A percentile compares a stretch with the other conserved stretches of the same genome.
These are phyloP conservation scores for Nigrospora osmanthi DNA, from an alignment of 2,329 filamentous ascomycete species.

Conservation along the genomic window DNA sequence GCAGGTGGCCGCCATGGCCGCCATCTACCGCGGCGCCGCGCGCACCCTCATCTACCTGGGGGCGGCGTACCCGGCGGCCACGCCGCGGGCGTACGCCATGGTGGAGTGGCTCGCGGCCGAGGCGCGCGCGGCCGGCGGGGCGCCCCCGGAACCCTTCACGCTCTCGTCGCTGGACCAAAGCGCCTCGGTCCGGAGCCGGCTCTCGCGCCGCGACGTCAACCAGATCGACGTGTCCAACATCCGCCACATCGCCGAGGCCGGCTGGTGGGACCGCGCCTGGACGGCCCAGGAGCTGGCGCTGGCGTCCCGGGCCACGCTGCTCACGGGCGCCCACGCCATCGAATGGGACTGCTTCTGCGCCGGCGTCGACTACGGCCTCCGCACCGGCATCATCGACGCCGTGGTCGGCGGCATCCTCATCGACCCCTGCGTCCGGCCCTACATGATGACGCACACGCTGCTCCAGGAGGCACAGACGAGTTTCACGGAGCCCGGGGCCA, in stretches of 20 bases:
- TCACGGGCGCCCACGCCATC: slow-evolving; percentile 2
- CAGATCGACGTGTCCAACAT: background rate
- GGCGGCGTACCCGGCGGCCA: background rate
- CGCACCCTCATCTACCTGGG: slow-evolving; percentile 3
- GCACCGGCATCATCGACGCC: slow-evolving; percentile 3
- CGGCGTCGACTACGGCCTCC: slow-evolving; percentile 3
- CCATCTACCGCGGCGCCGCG: slow-evolving; percentile 3
- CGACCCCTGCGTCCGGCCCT: background rate
- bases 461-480: background rate
- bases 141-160: background rate
- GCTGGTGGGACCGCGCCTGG: slow-evolving; percentile 7
- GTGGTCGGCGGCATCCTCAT: background rate
- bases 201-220: background rate
- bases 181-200: background rate
- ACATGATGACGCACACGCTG: background rate
- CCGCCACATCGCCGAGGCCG: background rate
- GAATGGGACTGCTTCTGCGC: slow-evolving; percentile 4
- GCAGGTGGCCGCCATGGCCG: slow-evolving; percentile 6
- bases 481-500: background rate
- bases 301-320: slow-evolving; percentile 2
- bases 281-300: slow-evolving; percentile 7
- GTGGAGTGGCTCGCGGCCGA: background rate
- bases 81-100: background rate
- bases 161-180: background rate
- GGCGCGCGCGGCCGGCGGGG: background rate